phyloP scores from a whole-genome alignment of 225 moss, liverwort and hornwort species.

The Climacium dendroides region DNA sequence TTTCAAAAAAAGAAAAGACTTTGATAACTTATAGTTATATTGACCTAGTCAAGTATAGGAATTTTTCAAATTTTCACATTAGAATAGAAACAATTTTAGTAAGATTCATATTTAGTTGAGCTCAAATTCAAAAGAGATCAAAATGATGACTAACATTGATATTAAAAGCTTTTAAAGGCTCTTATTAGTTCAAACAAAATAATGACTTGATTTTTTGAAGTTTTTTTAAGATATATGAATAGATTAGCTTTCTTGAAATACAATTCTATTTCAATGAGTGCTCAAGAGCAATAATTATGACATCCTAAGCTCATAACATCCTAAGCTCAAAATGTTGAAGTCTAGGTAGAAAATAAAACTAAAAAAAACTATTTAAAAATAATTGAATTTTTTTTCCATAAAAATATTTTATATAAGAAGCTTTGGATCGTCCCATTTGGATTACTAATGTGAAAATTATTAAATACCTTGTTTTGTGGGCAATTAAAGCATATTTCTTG shows the following conservation, averaged over 20 bases:
- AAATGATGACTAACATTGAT: not conserved
- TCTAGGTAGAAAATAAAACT: not conserved
- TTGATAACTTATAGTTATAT: not conserved
- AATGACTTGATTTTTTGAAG: rapidly evolving
- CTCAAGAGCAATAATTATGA: not conserved
- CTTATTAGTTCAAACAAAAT: not conserved
- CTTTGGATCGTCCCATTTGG: not conserved
- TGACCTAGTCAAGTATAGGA: not conserved
- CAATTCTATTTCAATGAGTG: not conserved
- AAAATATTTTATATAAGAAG: not conserved
- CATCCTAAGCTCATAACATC: too few species aligned
- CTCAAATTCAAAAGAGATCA: not conserved
- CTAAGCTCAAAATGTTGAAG: too few species aligned
- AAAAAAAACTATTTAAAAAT: not conserved
- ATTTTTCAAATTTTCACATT: not conserved
- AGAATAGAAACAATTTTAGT: not conserved
- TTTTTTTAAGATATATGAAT: not conserved
- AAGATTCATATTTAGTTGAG: not conserved
- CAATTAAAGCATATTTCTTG: not conserved
- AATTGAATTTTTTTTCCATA: too few species aligned
- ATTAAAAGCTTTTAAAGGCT: not conserved
- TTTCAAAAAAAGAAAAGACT: not conserved
- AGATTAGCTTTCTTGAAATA: not conserved
- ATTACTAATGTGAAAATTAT: not conserved
- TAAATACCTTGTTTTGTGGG: not conserved